Conservation (phyloP, 768 basidiomycete species). For the Tylopilus rubrobrunneus region DNA sequence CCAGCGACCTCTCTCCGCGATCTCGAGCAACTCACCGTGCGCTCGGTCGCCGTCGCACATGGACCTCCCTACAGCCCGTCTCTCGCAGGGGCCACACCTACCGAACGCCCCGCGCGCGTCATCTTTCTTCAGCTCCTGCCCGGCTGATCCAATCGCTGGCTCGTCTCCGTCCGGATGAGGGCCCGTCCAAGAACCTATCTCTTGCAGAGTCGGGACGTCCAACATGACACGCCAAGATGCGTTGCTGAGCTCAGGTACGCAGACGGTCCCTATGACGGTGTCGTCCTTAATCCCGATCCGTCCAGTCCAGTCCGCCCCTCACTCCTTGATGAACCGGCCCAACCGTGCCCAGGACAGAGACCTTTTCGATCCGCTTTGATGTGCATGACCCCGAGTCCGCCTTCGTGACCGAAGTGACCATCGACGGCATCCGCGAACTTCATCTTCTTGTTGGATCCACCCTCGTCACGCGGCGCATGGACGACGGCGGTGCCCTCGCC, state of each 20-base stretch:
- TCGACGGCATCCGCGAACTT: conserved; percentile 32
- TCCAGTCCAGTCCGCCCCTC: no score
- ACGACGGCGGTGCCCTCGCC: conserved; percentile 28
- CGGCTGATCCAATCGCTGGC: conserved; percentile 36
- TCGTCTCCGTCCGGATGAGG: conserved; percentile 43
- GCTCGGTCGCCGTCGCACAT: conserved; percentile 43
- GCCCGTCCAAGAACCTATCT: conserved; percentile 26
- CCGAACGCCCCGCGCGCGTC: conserved; percentile 31
- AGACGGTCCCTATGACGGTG: conserved; percentile 37
- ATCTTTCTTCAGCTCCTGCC: conserved; percentile 48
- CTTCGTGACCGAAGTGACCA: conserved; percentile 33
- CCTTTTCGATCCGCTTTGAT: conserved; percentile 39
- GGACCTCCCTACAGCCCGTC: conserved; percentile 42
- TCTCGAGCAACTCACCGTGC: conserved; percentile 43
- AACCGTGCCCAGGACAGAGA: conserved; percentile 34
- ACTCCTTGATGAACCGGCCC: no score
- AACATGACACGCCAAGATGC: conserved; percentile 31
- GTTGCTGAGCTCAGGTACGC: conserved; percentile 37
- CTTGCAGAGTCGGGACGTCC: conserved; percentile 59
- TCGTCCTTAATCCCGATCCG: conserved; percentile 43
- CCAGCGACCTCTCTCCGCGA: conserved; percentile 37
- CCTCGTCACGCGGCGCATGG: conserved; percentile 35
- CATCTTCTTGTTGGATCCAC: conserved; percentile 36
- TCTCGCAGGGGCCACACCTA: conserved; percentile 21
- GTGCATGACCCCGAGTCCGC: conserved; percentile 33